A percentile compares a stretch with the other conserved stretches of the same genome.
Conservation (phyloP, 768 basidiomycete genomes). For the Auricularia cornea region DNA sequence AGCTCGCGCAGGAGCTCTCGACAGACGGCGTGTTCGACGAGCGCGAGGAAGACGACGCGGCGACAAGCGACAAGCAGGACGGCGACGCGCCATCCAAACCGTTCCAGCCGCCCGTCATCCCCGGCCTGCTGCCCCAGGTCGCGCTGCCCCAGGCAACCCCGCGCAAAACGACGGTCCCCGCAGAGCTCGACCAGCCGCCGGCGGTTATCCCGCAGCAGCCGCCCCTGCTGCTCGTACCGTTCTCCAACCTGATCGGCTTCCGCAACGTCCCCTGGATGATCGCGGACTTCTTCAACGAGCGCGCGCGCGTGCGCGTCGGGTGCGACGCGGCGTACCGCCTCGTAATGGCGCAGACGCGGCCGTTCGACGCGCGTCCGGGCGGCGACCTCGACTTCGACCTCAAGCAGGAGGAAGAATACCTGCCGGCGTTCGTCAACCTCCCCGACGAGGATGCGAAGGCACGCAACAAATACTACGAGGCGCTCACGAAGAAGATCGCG, state of each 20-base stretch:
- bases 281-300: conserved; percentile 86
- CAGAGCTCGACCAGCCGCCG: conserved; percentile 35
- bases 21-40: conserved; percentile 77
- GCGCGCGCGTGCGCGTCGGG: conserved; percentile 69
- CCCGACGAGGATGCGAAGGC: conserved; percentile 55
- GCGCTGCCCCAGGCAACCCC: conserved; percentile 10
- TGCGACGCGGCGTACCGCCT: conserved; percentile 75
- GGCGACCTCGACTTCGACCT: conserved; percentile 73
- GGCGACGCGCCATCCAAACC: conserved; percentile 35
- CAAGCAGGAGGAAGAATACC: conserved; percentile 59
- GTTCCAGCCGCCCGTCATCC: conserved; percentile 18
- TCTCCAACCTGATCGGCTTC: conserved; percentile 70
- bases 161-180: conserved; percentile 15
- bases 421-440: conserved; percentile 45
- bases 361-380: conserved; percentile 35
- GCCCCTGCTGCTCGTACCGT: conserved; percentile 70
- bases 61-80: conserved; percentile 17
- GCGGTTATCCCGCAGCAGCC: conserved; percentile 60
- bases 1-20: conserved; percentile 56
- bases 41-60: conserved; percentile 26
- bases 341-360: conserved; percentile 53
- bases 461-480: conserved; percentile 68
- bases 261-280: conserved; percentile 83
- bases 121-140: conserved; percentile 14
- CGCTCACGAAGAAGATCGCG: conserved; percentile 55